Evolutionary conservation across 345 rosid genomes (phyloP).

Genomic region (Boechera stricta): DNA sequence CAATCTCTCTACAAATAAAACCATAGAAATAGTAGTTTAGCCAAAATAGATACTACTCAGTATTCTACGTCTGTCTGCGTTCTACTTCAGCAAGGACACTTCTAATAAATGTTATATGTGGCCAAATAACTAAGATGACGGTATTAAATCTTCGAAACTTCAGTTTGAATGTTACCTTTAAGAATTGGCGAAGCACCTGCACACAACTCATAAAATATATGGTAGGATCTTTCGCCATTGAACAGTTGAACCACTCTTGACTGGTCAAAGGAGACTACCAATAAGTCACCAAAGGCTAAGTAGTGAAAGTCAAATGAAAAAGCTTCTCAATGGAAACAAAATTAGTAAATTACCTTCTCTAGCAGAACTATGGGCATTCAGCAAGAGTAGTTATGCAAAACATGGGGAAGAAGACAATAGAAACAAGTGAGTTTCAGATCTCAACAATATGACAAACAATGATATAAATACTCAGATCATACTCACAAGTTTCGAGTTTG

Average conservation of each 20-base stretch:
- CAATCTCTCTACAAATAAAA: constrained; percentile 65
- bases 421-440: constrained; percentile 34
- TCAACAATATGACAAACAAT: constrained; percentile 25
- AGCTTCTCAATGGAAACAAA: constrained; percentile 33
- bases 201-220: constrained; percentile 90
- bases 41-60: not conserved
- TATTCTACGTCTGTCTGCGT: not conserved
- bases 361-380: constrained; percentile 65
- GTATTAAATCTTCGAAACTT: not conserved
- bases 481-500: constrained; percentile 88
- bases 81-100: constrained; percentile 19
- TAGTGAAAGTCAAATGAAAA: constrained; percentile 32
- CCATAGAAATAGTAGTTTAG: constrained; percentile 11
- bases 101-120: not conserved
- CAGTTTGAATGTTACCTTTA: constrained; percentile 61
- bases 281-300: constrained; percentile 46
- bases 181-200: constrained; percentile 87
- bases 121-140: not conserved
- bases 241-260: constrained; percentile 93
- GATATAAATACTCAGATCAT: not conserved
- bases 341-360: constrained; percentile 70
- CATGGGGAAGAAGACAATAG: constrained; percentile 31
- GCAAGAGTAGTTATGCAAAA: constrained; percentile 29
- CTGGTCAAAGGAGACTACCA: constrained; percentile 58
- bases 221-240: constrained; percentile 90